Base-by-base conservation (phyloP, 2,329 filamentous ascomycete species). In the Pseudogymnoascus sp. region DNA sequence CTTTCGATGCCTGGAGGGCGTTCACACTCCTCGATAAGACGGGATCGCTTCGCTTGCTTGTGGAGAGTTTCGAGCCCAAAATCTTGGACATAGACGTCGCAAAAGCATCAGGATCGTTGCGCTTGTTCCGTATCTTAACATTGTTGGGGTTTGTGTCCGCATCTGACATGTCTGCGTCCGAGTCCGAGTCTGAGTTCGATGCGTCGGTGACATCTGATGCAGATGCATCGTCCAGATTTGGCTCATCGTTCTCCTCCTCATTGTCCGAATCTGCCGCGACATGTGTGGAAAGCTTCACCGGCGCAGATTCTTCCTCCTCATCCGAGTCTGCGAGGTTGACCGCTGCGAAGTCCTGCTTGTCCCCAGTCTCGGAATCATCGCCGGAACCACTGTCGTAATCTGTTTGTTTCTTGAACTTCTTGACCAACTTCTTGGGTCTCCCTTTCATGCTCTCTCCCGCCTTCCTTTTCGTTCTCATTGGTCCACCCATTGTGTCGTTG, bases 21-120 rank as follows among this genome's bases (percentile, higher is more conserved):
- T 84, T 83, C 65, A 85, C 86, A 74, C 89, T 93, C 71, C 95
- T 88, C 5, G 93, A 88, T 3, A 99, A 82, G n/a, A 99, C 90
- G 0, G 95, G 95, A 73, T 99, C 95, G 62, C 87, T 82, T 23
- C 93, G 89, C 73, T 91, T 91, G 34, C 89, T 84, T 6, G 85
- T 86, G 1, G 92, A 88, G 8, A 97, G 82, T 77, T 97, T 97
- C 60, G 91, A 93, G 63, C 87, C 87, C 49, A 99, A 83, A 73
- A 99, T 97, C 76, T 95, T 96, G 69, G 90, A 89, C 71, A 99
- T 91, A 60, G 92, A 96, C 1, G 88, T 96, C 23, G 93, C 91
- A 75, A 99, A 97, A 61, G 91, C 92, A 67, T 83, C 80, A 2
- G 95, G 93, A 75, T 99, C 93, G 77, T 96, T 96, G 72, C 93